Conservation (phyloP, 2,329 filamentous ascomycete species). For the Apiospora arundinis region DNA sequence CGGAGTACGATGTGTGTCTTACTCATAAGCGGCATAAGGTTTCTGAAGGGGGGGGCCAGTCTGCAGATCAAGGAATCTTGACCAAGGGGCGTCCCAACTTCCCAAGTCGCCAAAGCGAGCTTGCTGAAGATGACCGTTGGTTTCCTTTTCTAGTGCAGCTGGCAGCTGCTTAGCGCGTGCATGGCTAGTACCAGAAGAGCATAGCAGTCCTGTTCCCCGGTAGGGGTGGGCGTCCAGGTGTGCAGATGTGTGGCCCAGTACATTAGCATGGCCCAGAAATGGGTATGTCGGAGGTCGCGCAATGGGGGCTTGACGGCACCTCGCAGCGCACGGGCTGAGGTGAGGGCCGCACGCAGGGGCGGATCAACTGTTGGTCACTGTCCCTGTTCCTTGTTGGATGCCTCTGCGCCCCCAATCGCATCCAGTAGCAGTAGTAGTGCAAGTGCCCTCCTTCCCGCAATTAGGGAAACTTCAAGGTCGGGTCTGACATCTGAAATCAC, state of each 20-base stretch:
- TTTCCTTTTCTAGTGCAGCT: constrained; percentile 5
- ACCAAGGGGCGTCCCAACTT: constrained; percentile 4
- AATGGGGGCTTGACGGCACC: constrained; percentile 16
- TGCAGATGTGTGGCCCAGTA: too few relatives aligned
- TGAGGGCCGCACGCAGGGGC: constrained; percentile 1
- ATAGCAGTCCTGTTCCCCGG: not conserved
- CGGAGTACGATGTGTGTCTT: not conserved
- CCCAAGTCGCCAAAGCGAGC: too few relatives aligned
- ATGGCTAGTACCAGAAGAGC: not conserved
- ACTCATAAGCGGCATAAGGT: not conserved
- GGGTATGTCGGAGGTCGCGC: not conserved
- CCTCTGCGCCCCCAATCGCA: constrained; percentile 11
- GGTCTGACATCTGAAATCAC: constrained; percentile 9
- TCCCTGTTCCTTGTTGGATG: not conserved
- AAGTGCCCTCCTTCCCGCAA: not conserved
- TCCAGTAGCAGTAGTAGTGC: not conserved
- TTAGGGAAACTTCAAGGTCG: constrained; percentile 2
- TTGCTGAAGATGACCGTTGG: constrained; percentile 10
- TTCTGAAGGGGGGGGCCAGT: too few relatives aligned
- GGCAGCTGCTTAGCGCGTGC: not conserved
- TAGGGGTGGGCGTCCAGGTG: too few relatives aligned
- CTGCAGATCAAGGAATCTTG: not conserved
- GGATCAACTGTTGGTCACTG: constrained; percentile 14
- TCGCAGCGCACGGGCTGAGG: constrained; percentile 9
- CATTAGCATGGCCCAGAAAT: too few relatives aligned